Evolutionary conservation across 306 rosid genomes (phyloP).

Genomic region (Rubus parviflorus): DNA sequence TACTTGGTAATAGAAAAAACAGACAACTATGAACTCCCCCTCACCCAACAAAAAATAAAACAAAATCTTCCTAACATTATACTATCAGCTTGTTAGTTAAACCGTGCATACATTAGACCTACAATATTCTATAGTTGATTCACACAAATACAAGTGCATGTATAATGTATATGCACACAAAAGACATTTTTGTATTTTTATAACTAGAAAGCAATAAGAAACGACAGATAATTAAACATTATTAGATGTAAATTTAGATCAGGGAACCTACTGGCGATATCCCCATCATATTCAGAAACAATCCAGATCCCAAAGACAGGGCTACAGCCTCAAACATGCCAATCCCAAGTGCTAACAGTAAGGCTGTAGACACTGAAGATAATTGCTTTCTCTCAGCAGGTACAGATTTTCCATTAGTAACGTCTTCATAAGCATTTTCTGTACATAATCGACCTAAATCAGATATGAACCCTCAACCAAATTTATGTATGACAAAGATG

Average conservation of each 20-base stretch:
- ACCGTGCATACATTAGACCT: neutral
- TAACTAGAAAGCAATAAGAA: neutral
- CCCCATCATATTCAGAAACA: conserved; percentile 73
- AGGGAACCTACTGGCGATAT: conserved; percentile 61
- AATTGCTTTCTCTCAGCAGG: conserved; percentile 60
- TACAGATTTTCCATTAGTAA: conserved; percentile 46
- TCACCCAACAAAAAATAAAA: neutral
- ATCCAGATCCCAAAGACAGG: conserved; percentile 68
- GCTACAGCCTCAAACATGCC: conserved; percentile 88
- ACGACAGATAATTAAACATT: neutral
- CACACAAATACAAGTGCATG: neutral
- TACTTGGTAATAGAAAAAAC: neutral
- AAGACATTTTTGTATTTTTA: neutral
- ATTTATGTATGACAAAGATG: neutral
- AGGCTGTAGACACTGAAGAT: conserved; percentile 91
- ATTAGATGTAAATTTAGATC: neutral
- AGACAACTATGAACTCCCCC: neutral
- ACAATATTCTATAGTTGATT: neutral
- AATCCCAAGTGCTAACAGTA: conserved; percentile 70
- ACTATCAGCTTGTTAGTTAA: neutral
- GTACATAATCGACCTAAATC: conserved; percentile 30
- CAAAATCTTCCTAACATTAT: neutral
- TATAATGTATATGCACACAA: neutral
- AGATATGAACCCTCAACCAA: conserved; percentile 12
- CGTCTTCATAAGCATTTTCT: conserved; percentile 34